Evolutionary conservation across 306 rosid species (phyloP).

Genomic region (Echinosophora koreensis): DNA sequence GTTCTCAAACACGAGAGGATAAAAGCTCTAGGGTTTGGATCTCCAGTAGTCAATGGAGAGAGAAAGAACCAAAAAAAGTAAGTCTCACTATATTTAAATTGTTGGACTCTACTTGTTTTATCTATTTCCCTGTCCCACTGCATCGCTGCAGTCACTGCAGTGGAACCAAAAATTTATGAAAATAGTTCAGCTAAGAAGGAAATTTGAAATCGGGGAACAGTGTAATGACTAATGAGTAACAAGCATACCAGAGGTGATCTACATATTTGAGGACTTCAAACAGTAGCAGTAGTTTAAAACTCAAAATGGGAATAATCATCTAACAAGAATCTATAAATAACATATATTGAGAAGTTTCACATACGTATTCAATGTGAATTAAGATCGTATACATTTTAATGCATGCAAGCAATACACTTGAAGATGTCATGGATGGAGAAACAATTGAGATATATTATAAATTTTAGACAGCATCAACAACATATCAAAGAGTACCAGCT

Average conservation of each 20-base stretch:
- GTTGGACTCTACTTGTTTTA: slow-evolving; percentile 21
- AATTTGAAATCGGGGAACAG: slow-evolving; percentile 18
- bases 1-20: slow-evolving; percentile 8
- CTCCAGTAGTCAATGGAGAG: background rate
- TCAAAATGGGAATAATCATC: slow-evolving; percentile 21
- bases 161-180: slow-evolving; percentile 4
- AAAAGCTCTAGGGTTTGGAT: background rate
- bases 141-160: slow-evolving; percentile 10
- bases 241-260: slow-evolving; percentile 7
- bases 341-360: slow-evolving; percentile 30
- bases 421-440: slow-evolving; percentile 35
- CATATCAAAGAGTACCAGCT: slow-evolving; percentile 68
- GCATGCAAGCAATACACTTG: slow-evolving; percentile 31
- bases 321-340: slow-evolving; percentile 24
- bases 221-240: background rate
- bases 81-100: background rate
- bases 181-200: background rate
- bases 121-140: slow-evolving; percentile 2
- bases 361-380: slow-evolving; percentile 17
- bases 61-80: slow-evolving; percentile 22
- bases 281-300: slow-evolving; percentile 32
- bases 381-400: slow-evolving; percentile 2
- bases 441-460: slow-evolving; percentile 24
- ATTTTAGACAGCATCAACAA: slow-evolving; percentile 27
- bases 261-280: slow-evolving; percentile 20